phyloP scores from a whole-genome alignment of 768 basidiomycete genomes.

The Phaeotremella skinneri region DNA sequence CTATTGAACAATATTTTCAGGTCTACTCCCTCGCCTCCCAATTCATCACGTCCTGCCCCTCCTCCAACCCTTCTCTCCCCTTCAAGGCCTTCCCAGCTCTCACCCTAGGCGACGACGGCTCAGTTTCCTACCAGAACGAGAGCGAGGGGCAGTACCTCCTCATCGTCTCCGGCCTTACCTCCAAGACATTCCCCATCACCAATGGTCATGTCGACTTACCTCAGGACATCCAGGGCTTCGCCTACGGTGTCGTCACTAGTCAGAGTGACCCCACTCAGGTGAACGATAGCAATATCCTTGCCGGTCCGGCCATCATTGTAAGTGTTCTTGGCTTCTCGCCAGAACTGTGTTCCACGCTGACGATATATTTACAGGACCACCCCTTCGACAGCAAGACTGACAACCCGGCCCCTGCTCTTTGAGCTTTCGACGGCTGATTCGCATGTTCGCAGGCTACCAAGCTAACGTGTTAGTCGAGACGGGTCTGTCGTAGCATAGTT shows the following conservation, averaged over 20 bases:
- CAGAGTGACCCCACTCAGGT: conserved; percentile 12
- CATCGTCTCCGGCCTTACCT: conserved; percentile 3
- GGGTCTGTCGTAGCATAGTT: not conserved
- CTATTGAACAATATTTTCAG: not conserved
- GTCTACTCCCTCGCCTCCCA: conserved; percentile 54
- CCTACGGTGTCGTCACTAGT: conserved; percentile 16
- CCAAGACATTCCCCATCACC: conserved; percentile 12
- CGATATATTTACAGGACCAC: not conserved
- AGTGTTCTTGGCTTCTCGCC: not conserved
- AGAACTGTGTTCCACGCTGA: not conserved
- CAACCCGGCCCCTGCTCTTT: conserved; percentile 8
- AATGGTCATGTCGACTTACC: conserved; percentile 12
- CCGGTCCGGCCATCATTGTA: conserved; percentile 12
- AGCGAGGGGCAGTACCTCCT: conserved; percentile 10
- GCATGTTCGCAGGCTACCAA: not conserved
- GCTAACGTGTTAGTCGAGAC: not conserved
- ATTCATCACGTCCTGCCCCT: conserved; percentile 59
- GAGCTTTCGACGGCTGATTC: not conserved
- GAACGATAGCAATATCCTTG: conserved; percentile 16
- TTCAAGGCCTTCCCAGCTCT: conserved; percentile 56
- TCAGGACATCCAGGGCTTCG: conserved; percentile 9
- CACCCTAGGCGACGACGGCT: not conserved
- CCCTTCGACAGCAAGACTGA: conserved; percentile 8
- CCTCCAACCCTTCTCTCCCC: conserved; percentile 55
- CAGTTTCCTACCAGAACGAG: conserved; percentile 5